phyloP scores from a whole-genome alignment of 305 asterid species.

The Plantago coronopus region DNA sequence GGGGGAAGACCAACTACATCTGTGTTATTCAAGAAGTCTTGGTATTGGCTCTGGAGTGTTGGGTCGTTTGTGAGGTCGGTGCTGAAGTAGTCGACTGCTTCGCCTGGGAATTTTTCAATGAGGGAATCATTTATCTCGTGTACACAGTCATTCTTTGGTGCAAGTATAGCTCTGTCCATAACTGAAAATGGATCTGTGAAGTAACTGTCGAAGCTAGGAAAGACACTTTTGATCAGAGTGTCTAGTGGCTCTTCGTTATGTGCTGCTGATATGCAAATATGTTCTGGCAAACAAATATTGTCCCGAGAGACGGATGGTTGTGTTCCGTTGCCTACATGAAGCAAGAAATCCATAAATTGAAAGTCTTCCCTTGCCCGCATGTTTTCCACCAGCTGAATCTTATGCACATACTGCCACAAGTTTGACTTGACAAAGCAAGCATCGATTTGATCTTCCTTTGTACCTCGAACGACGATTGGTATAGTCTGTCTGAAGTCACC shows the following conservation, averaged over 20 bases:
- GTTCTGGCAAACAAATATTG: not conserved
- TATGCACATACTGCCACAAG: not conserved
- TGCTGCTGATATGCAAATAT: not conserved
- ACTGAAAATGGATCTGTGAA: not conserved
- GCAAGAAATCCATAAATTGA: not conserved
- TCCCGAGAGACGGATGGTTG: not conserved
- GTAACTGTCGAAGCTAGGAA: not conserved
- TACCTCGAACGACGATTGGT: not conserved
- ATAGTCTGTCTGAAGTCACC: slow-evolving; percentile 19
- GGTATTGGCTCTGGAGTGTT: not conserved
- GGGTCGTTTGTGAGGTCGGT: not conserved
- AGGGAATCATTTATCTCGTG: not conserved
- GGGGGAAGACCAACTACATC: not conserved
- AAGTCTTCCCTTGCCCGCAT: not conserved
- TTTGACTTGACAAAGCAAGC: slow-evolving; percentile 6
- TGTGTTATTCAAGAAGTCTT: not conserved
- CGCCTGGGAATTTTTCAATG: not conserved
- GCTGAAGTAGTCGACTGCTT: not conserved
- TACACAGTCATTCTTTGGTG: not conserved
- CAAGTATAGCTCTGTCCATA: not conserved
- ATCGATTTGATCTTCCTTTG: not conserved
- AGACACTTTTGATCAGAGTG: not conserved
- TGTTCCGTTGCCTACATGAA: not conserved
- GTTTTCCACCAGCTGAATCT: too few relatives aligned
- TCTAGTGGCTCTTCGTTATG: not conserved